Conservation (phyloP, 148 eudicot species). For the Cornus controversa region DNA sequence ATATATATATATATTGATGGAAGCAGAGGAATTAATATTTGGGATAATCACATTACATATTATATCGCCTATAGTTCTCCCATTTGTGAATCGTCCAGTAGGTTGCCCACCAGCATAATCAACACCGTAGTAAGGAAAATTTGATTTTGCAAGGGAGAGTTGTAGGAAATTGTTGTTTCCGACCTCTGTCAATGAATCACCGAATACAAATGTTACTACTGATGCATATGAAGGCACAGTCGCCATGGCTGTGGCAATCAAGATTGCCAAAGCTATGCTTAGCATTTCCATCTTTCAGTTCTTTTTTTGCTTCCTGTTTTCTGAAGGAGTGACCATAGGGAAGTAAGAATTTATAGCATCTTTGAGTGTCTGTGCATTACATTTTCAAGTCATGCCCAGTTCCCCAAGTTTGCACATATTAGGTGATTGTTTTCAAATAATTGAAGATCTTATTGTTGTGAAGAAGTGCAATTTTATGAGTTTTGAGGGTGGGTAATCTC, state of each 20-base stretch:
- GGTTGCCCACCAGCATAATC: conserved; percentile 67
- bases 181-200: conserved; percentile 95
- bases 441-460: neutral
- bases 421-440: conserved; percentile 23
- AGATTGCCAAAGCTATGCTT: conserved; percentile 1
- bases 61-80: conserved; percentile 85
- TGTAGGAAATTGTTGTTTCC: conserved; percentile 83
- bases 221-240: conserved; percentile 15
- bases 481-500: conserved; percentile 28
- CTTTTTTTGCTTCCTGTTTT: neutral
- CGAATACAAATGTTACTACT: conserved; percentile 68
- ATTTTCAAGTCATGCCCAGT: conserved; percentile 32
- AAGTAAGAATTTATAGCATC: conserved; percentile 18
- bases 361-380: neutral
- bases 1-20: no score
- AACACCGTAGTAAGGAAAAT: conserved; percentile 76
- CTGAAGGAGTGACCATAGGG: neutral
- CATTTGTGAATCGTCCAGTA: conserved; percentile 91
- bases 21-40: neutral
- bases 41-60: conserved; percentile 43
- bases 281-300: conserved; percentile 11
- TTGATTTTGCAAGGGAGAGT: conserved; percentile 74
- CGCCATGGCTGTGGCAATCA: conserved; percentile 11
- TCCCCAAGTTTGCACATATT: conserved; percentile 26
- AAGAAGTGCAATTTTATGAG: neutral